These are phyloP conservation scores for Psilocybe cubensis DNA, from an alignment of 768 basidiomycete genomes.

Conservation along the genomic window DNA sequence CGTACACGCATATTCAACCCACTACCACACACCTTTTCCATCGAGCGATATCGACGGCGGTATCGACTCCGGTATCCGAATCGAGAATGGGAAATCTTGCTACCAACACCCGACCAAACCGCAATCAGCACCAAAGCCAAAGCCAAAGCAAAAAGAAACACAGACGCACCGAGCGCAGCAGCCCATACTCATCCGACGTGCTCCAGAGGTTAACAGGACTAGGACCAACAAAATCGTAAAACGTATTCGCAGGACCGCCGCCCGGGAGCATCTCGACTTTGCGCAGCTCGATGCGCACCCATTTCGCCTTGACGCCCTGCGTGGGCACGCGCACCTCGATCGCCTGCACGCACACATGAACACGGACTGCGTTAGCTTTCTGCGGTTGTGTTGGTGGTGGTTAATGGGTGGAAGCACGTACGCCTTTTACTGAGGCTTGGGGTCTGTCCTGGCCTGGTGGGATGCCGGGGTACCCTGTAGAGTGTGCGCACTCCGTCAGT, in stretches of 20 bases:
- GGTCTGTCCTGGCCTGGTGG: slow-evolving; percentile 78
- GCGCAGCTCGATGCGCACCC: slow-evolving; percentile 89
- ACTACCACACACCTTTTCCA: slow-evolving; percentile 59
- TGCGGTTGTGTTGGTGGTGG: too few species aligned
- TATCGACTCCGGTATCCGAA: slow-evolving; percentile 91
- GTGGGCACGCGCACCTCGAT: slow-evolving; percentile 82
- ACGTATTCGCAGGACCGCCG: slow-evolving; percentile 69
- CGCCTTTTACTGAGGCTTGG: slow-evolving; percentile 85
- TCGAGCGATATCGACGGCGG: slow-evolving; percentile 86
- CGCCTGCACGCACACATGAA: slow-evolving; percentile 58
- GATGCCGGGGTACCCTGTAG: slow-evolving; percentile 81
- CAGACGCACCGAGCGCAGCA: slow-evolving; percentile 67
- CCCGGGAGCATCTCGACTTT: slow-evolving; percentile 87
- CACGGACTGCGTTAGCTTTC: too few species aligned
- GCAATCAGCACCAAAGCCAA: slow-evolving; percentile 7
- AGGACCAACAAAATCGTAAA: slow-evolving; percentile 79
- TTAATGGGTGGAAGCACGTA: too few species aligned
- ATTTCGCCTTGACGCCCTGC: slow-evolving; percentile 85
- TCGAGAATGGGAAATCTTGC: slow-evolving; percentile 90
- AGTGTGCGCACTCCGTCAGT: background rate
- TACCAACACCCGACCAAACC: slow-evolving; percentile 28
- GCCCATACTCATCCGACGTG: slow-evolving; percentile 72
- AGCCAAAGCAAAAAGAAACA: slow-evolving; percentile 3
- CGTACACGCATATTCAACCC: background rate
- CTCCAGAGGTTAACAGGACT: slow-evolving; percentile 87